Conservation (phyloP, 1,284 basidiomycete species). For the Fomes fomentarius region DNA sequence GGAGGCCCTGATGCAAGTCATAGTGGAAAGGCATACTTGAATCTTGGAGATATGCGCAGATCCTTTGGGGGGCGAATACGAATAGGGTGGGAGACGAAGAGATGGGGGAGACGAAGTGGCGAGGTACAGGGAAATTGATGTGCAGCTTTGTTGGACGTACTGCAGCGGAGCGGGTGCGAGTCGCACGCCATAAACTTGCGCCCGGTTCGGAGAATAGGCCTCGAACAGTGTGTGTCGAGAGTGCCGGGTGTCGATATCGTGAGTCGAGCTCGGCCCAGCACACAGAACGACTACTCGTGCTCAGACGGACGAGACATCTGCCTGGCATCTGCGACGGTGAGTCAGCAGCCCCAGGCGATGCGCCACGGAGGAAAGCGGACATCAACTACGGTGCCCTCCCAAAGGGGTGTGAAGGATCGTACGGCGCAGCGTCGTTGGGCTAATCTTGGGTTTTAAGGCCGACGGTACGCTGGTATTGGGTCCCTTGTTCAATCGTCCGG, state of each 20-base stretch:
- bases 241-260: not conserved
- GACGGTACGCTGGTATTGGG: too few relatives aligned
- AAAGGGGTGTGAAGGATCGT: not conserved
- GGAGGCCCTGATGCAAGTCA: too few relatives aligned
- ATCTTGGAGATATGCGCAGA: not conserved
- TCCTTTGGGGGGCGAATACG: not conserved
- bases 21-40: too few relatives aligned
- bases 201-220: not conserved
- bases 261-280: not conserved
- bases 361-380: not conserved
- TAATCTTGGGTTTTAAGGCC: too few relatives aligned
- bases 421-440: not conserved
- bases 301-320: not conserved
- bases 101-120: too few relatives aligned
- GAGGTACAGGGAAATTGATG: too few relatives aligned
- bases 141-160: not conserved
- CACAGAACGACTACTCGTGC: not conserved
- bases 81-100: not conserved
- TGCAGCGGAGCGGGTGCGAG: not conserved
- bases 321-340: not conserved
- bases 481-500: too few relatives aligned
- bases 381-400: not conserved
- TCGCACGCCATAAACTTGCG: not conserved
- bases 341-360: not conserved
- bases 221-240: not conserved